Evolutionary conservation across 192 early-diverging fungal genomes (phyloP).

Genomic region (Phlyctochytrium bullatum): DNA sequence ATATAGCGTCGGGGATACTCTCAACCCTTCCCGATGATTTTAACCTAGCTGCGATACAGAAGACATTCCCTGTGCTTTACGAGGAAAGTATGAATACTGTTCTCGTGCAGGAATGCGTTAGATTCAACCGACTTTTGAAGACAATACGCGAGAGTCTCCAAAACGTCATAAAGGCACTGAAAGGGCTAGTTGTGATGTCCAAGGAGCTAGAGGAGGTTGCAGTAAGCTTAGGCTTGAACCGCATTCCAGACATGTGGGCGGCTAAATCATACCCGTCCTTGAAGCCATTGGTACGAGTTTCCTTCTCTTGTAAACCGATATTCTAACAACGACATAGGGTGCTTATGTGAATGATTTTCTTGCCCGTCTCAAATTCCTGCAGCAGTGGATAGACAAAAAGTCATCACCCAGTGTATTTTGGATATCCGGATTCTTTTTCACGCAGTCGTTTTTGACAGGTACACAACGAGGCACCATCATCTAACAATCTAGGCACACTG

Average conservation of each 20-base stretch:
- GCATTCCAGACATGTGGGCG: slow-evolving; percentile 63
- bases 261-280: slow-evolving; percentile 57
- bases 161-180: slow-evolving; percentile 60
- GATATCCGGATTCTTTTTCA: slow-evolving; percentile 67
- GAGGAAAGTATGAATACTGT: slow-evolving; percentile 63
- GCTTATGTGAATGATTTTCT: slow-evolving; percentile 54
- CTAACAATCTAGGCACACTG: slow-evolving; percentile 38
- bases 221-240: slow-evolving; percentile 46
- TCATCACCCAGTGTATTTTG: slow-evolving; percentile 54
- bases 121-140: slow-evolving; percentile 56
- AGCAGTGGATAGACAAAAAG: slow-evolving; percentile 53
- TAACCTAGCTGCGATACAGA: slow-evolving; percentile 35
- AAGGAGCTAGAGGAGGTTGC: slow-evolving; percentile 60
- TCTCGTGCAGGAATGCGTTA: slow-evolving; percentile 59
- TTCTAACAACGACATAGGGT: slow-evolving; percentile 42
- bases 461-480: background rate
- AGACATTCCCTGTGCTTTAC: slow-evolving; percentile 54
- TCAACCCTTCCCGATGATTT: slow-evolving; percentile 39
- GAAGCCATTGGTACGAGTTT: slow-evolving; percentile 50
- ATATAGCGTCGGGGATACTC: slow-evolving; percentile 54
- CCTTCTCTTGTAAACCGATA: background rate
- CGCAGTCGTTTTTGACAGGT: slow-evolving; percentile 63
- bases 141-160: slow-evolving; percentile 50
- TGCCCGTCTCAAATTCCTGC: slow-evolving; percentile 52
- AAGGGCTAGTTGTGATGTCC: slow-evolving; percentile 64